A percentile compares a stretch with the other conserved stretches of the same genome.
Evolutionary conservation across 306 rosid species (phyloP).

Genomic region (Vigna reflexopilosa): DNA sequence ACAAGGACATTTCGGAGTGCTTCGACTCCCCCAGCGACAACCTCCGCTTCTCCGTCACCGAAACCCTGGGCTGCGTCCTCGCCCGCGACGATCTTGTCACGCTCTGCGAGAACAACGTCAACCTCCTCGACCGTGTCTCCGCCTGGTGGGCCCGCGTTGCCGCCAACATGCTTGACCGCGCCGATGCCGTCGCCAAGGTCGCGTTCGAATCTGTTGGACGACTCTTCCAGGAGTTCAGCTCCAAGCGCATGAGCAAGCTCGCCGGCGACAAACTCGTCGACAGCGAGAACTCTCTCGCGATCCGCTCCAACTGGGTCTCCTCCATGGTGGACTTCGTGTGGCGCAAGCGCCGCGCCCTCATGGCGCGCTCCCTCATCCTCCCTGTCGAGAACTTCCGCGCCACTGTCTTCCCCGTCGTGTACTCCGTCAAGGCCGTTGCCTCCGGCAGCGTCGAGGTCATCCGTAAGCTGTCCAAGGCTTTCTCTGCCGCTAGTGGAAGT

Average conservation of each 20-base stretch:
- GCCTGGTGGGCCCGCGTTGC: conserved; percentile 92
- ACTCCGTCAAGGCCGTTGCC: conserved; percentile 91
- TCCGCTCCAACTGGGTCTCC: conserved; percentile 95
- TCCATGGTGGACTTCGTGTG: conserved; percentile 95
- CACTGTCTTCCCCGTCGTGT: conserved; percentile 88
- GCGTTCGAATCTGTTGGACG: conserved; percentile 97
- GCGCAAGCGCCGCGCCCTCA: conserved; percentile 89
- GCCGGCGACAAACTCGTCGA: conserved; percentile 95
- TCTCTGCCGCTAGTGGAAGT: conserved; percentile 41
- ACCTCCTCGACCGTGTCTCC: conserved; percentile 80
- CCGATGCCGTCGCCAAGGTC: conserved; percentile 86
- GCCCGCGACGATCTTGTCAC: conserved; percentile 97
- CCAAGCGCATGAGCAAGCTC: conserved; percentile 89
- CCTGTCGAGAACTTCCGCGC: conserved; percentile 92
- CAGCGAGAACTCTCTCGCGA: conserved; percentile 92
- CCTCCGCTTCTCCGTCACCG: conserved; percentile 85
- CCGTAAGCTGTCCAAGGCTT: conserved; percentile 79
- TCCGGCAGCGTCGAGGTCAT: conserved; percentile 85
- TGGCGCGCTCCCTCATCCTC: conserved; percentile 86
- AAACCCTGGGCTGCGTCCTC: conserved; percentile 90
- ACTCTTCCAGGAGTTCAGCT: conserved; percentile 86
- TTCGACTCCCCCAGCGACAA: conserved; percentile 83
- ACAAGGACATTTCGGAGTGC: conserved; percentile 81
- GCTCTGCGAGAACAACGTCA: conserved; percentile 90
- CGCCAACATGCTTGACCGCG: conserved; percentile 82